phyloP scores from a whole-genome alignment of 306 rosid genomes.

The Macrotyloma uniflorum region DNA sequence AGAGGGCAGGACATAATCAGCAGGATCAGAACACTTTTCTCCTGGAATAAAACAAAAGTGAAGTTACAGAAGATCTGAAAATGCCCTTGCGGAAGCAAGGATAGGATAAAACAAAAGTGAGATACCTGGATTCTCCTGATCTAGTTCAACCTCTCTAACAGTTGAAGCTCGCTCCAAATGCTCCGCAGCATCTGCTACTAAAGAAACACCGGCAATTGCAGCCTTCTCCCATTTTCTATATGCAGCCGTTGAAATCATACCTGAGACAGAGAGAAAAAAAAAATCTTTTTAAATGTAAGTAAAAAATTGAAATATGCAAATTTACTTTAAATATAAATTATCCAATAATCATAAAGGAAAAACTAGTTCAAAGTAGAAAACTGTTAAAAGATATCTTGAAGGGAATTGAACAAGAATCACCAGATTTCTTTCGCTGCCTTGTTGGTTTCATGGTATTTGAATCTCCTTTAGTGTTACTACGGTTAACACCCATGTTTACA shows the following conservation, averaged over 20 bases:
- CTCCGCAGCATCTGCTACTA: conserved; percentile 99
- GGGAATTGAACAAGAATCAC: conserved; percentile 49
- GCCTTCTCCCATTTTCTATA: conserved; percentile 98
- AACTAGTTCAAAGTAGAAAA: conserved; percentile 24
- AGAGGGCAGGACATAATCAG: conserved; percentile 47
- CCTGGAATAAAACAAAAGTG: conserved; percentile 56
- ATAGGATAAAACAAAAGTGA: conserved; percentile 24
- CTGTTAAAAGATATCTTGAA: conserved; percentile 13
- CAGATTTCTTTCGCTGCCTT: conserved; percentile 85
- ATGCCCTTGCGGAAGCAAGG: conserved; percentile 22
- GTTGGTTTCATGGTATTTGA: conserved; percentile 70
- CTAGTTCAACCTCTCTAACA: conserved; percentile 60
- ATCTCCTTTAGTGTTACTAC: conserved; percentile 75
- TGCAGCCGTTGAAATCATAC: conserved; percentile 69
- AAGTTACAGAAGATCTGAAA: conserved; percentile 32
- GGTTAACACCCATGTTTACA: conserved; percentile 68
- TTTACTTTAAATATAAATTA: conserved; percentile 9
- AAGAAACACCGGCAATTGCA: conserved; percentile 97
- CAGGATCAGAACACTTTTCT: conserved; percentile 52
- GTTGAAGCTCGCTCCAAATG: conserved; percentile 82
- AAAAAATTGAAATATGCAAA: background rate
- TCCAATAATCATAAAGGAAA: conserved; percentile 6
- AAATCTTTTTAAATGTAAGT: background rate
- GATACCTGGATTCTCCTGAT: conserved; percentile 61
- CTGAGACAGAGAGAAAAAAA: conserved; percentile 46